Evolutionary conservation across 352 stramenopile genomes (phyloP).

Genomic region (Phytophthora aleatoria): DNA sequence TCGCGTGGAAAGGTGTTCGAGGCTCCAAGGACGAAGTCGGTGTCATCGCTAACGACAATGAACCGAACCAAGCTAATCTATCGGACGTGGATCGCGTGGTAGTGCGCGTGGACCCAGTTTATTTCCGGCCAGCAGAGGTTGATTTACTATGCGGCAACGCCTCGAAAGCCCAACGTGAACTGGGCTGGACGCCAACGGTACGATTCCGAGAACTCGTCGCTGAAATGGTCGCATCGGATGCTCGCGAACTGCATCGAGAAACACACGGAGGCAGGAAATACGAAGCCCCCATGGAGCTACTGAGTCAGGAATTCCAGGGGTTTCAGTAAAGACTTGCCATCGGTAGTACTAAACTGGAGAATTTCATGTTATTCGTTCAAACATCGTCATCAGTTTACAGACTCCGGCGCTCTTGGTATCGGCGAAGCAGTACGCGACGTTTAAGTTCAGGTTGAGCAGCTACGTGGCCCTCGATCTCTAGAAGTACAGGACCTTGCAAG

Average conservation of each 20-base stretch:
- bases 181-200: slow-evolving; percentile 93
- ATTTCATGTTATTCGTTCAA: slow-evolving; percentile 12
- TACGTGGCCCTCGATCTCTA: slow-evolving; percentile 74
- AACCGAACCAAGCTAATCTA: slow-evolving; percentile 1
- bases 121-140: slow-evolving; percentile 98
- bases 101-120: slow-evolving; percentile 95
- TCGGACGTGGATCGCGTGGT: slow-evolving; percentile 77
- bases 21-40: slow-evolving; percentile 94
- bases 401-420: slow-evolving; percentile 41
- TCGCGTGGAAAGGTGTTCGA: slow-evolving; percentile 92
- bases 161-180: slow-evolving; percentile 90
- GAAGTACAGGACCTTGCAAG: slow-evolving; percentile 77
- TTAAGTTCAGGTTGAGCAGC: slow-evolving; percentile 41
- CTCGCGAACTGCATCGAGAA: slow-evolving; percentile 26
- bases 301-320: slow-evolving; percentile 16
- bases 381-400: slow-evolving; percentile 18
- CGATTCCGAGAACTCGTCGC: slow-evolving; percentile 93
- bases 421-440: slow-evolving; percentile 40
- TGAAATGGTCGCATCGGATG: slow-evolving; percentile 96
- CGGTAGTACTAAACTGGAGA: too few species aligned
- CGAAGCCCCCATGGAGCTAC: slow-evolving; percentile 7
- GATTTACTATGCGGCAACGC: slow-evolving; percentile 96
- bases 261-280: slow-evolving; percentile 13
- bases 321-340: neutral
- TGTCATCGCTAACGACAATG: slow-evolving; percentile 69